Evolutionary conservation across 164 flowering plant species (phyloP).

Genomic region (Malania oleifera): DNA sequence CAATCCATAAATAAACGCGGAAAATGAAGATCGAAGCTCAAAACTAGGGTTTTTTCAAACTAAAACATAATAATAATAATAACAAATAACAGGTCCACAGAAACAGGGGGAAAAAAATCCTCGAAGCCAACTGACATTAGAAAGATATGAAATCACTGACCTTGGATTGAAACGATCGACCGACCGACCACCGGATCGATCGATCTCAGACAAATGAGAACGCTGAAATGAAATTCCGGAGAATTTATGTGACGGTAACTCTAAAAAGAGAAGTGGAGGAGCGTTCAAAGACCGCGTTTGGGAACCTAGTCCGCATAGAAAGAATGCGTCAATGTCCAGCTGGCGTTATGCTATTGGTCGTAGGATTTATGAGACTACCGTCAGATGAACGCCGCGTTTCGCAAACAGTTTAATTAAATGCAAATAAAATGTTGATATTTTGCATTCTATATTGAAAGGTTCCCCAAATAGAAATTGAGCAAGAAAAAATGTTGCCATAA

Average conservation of each 20-base stretch:
- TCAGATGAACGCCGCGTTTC: no score
- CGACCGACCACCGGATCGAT: constrained; percentile 3
- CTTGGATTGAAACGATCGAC: neutral
- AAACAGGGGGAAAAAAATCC: neutral
- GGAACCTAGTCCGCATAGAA: constrained; percentile 4
- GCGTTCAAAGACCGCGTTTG: neutral
- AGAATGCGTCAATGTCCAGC: neutral
- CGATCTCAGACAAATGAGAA: neutral
- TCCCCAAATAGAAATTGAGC: no score
- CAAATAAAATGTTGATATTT: no score
- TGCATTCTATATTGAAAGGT: no score
- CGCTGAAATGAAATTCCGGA: neutral
- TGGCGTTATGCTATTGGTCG: neutral
- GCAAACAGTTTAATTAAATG: no score
- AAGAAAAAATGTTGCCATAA: no score
- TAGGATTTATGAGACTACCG: neutral
- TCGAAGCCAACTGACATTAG: neutral
- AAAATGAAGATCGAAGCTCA: no score
- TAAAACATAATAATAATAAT: no score
- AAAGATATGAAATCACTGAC: neutral
- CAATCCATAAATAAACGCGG: no score
- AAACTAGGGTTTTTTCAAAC: no score
- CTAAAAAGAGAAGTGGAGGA: neutral
- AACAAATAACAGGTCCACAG: neutral
- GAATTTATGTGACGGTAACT: neutral